A percentile compares a stretch with the other conserved stretches of the same genome.
Evolutionary conservation across 2,329 filamentous ascomycete genomes (phyloP).

Genomic region (Fonsecaea multimorphosa): DNA sequence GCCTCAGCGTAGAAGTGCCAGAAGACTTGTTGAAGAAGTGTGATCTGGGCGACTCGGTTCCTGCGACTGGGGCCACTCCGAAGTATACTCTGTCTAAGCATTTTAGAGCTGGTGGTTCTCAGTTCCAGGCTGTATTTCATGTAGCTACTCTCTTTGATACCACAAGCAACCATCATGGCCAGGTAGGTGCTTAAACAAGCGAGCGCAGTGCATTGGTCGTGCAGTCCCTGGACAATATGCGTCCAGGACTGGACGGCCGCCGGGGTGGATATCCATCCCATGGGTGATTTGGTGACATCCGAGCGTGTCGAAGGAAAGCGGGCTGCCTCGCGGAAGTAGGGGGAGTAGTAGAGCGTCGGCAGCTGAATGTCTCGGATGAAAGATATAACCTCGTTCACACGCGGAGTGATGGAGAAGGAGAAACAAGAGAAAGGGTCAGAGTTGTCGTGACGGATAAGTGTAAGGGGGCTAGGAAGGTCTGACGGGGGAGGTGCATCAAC

Average conservation of each 20-base stretch:
- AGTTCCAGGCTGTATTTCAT: too few relatives aligned
- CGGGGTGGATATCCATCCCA: slow-evolving; percentile 12
- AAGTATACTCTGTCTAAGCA: slow-evolving; percentile 8
- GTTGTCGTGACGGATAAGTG: slow-evolving; percentile 3
- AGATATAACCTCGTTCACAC: slow-evolving; percentile 8
- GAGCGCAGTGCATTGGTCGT: slow-evolving; percentile 10
- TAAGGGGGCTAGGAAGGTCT: too few relatives aligned
- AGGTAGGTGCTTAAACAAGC: slow-evolving; percentile 8
- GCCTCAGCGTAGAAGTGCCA: slow-evolving; percentile 12
- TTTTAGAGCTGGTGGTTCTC: slow-evolving; percentile 1
- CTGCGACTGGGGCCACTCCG: neutral
- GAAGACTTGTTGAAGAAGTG: slow-evolving; percentile 9
- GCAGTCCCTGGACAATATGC: slow-evolving; percentile 11
- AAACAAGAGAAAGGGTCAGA: slow-evolving; percentile 12
- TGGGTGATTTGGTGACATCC: slow-evolving; percentile 4
- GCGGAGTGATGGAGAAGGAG: slow-evolving; percentile 7
- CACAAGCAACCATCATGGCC: slow-evolving; percentile 10
- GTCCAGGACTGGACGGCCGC: slow-evolving; percentile 6
- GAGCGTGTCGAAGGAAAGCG: slow-evolving; percentile 5
- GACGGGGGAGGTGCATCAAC: neutral
- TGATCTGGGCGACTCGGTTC: neutral
- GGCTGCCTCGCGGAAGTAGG: slow-evolving; percentile 3
- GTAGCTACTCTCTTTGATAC: too few relatives aligned
- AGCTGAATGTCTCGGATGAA: slow-evolving; percentile 14
- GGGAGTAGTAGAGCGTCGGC: slow-evolving; percentile 2